Percentiles rank a stretch among this genome's conserved stretches.
Conservation (phyloP, 495 filamentous ascomycete genomes). For the Aspergillus haitiensis region DNA sequence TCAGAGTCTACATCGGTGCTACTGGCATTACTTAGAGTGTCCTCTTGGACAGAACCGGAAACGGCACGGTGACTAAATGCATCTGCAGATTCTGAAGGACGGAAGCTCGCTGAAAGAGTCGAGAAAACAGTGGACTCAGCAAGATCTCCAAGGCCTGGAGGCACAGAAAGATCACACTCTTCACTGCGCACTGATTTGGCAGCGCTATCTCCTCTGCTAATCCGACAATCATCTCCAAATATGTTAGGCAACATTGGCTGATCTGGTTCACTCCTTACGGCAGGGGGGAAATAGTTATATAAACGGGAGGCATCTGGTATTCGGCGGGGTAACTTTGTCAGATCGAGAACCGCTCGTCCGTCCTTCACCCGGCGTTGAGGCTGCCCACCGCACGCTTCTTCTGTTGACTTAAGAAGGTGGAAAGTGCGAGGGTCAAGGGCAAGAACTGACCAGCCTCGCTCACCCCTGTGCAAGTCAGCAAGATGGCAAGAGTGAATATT, state of each 20-base stretch:
- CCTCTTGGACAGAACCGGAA: slow-evolving; percentile 24
- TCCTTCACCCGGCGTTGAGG: slow-evolving; percentile 26
- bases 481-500: not conserved
- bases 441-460: slow-evolving; percentile 51
- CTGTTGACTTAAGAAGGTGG: slow-evolving; percentile 30
- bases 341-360: slow-evolving; percentile 30
- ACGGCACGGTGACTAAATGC: slow-evolving; percentile 26
- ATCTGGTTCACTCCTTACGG: slow-evolving; percentile 22
- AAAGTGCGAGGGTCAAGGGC: slow-evolving; percentile 53
- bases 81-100: slow-evolving; percentile 23
- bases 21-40: slow-evolving; percentile 19
- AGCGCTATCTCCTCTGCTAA: slow-evolving; percentile 13
- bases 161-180: not conserved
- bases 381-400: slow-evolving; percentile 49
- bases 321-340: slow-evolving; percentile 28
- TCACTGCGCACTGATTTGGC: not conserved
- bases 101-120: slow-evolving; percentile 8
- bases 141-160: not conserved
- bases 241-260: slow-evolving; percentile 33
- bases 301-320: slow-evolving; percentile 33
- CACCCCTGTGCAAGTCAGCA: slow-evolving; percentile 22
- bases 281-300: slow-evolving; percentile 32
- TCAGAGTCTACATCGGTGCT: slow-evolving; percentile 18
- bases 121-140: not conserved
- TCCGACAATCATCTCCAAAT: slow-evolving; percentile 31